Evolutionary conservation across 371 early-diverging fungal species (phyloP), one percentile per base, ranked within the genome.

Genomic region (Mortierella sp.): DNA sequence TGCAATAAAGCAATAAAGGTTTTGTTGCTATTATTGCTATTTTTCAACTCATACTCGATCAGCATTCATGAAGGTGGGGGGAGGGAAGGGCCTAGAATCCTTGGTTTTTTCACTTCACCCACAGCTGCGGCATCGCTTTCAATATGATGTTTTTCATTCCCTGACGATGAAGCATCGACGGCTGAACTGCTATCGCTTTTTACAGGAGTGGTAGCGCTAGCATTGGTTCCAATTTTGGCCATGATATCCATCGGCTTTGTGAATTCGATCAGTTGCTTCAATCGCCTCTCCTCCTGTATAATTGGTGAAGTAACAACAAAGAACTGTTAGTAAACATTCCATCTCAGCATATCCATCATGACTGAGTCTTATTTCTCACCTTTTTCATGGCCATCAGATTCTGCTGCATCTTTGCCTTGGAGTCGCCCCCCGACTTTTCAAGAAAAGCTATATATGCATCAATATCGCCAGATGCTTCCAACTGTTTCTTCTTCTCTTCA

Each of bases 381-480:
- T 89, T 88, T 62, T 84, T 78, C 72, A 89, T 77, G 48, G 84
- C 80, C 10, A 79, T 77, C 16, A 88, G 64, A n/a, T 87, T 84
- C 41, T 88, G 87, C 58, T 85, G 68, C 62, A 91, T 61, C 19
- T 72, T 83, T 38, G 77, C 76, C 21, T 91, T 83, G 1, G 87
- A 86, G 7, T 81, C 81, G 11, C 69, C 71, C 6, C 69, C 66
- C 0, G 71, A 59, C 41, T 75, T 69, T 19, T 75, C 72, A 2
- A 81, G 69, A 28, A 64, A 69, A 4, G 69, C 60, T 90, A 92
- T 89, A 57, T 86, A 92, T 2, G 86, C 85, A 66, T 94, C 94
- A 28, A 94, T 58, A 65, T 92, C 94, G 40, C 92, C 87, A 4
- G 90, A 89, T 5, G 84, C 84, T 32, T 79, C 84, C 21, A 76